Evolutionary conservation across 2,329 filamentous ascomycete genomes (phyloP).

Genomic region (Arthrocladium fulminans): DNA sequence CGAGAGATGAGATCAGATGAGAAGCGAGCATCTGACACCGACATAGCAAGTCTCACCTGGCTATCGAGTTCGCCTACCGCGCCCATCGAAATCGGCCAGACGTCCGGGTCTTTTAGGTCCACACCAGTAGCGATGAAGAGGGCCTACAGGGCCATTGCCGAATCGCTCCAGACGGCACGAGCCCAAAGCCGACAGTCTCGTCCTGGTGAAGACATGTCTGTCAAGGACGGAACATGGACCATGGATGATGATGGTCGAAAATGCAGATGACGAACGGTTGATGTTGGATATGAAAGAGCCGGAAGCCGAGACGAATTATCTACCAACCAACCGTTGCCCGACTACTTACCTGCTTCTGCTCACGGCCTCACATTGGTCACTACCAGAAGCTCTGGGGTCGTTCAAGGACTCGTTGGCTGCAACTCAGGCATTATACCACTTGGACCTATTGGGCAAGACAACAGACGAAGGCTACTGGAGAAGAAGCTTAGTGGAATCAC

Average conservation of each 20-base stretch:
- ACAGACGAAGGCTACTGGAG: conserved; percentile 16
- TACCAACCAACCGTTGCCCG: conserved; percentile 4
- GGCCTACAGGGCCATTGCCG: conserved; percentile 22
- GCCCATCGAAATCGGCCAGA: conserved; percentile 15
- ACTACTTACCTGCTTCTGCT: conserved; percentile 18
- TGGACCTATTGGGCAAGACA: conserved; percentile 11
- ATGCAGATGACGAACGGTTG: conserved; percentile 7
- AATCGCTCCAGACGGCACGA: conserved; percentile 11
- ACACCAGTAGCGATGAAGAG: conserved; percentile 24
- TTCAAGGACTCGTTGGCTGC: conserved; percentile 8
- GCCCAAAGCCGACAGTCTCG: conserved; percentile 3
- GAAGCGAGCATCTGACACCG: neutral
- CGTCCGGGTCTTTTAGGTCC: conserved; percentile 26
- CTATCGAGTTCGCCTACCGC: conserved; percentile 24
- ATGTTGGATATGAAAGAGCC: neutral
- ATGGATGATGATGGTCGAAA: conserved; percentile 13
- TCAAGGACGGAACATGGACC: conserved; percentile 6
- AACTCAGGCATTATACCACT: conserved; percentile 11
- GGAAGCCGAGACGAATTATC: neutral
- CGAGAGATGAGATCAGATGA: no score
- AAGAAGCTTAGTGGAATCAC: conserved; percentile 15
- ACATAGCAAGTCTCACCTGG: conserved; percentile 26
- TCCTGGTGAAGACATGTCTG: conserved; percentile 7
- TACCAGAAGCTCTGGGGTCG: conserved; percentile 11
- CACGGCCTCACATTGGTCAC: conserved; percentile 18